Evolutionary conservation across 441 rosid genomes (phyloP), one percentile per base, ranked within the genome.

Genomic region (Capsella rubella): DNA sequence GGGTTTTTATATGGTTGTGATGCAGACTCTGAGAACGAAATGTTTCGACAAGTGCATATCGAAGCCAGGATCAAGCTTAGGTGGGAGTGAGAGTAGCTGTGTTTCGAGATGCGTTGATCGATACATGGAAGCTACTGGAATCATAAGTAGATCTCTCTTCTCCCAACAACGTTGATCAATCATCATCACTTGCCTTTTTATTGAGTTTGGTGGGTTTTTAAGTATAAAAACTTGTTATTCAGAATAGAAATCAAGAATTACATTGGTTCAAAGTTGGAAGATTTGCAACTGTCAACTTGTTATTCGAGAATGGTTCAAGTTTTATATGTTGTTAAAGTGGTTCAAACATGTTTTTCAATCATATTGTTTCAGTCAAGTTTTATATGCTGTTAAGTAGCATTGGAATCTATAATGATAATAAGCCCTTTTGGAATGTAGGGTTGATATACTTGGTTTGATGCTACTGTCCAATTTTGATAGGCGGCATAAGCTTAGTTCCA

Each of bases 61-160:
- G 4, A 95, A 89, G 71, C 99, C 99, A 5, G 93, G 97, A 46
- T 88, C 99, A 21, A 92, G 98, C 78, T 80, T 95, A 11, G 79
- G 98, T 49, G 89, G 97, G 14, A 81, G 96, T 27, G 99, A 95
- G 79, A 92, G 96, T 68, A 95, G 97, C 81, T 95, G 98, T 79
- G 64, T 89, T 71, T 92, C 97, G 4, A 85, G 98, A 86, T 95
- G 99, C 32, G 92, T 92, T 75, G 98, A 95, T 73, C 96, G 97
- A 46, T 95, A 92, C 81, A 84, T 92, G 13, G 99, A 95, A 76
- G 99, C 99, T 51, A 88, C 95, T 4, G 93, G 90, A 18, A 89
- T 95, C 16, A 63, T 92, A 35, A 80, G 91, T 76, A 80, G 81
- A 66, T 88, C 98, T 39, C 87, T 95, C 52, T 89, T 92, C 69